Percentiles rank a stretch among this genome's conserved stretches.
These are phyloP conservation scores for Plasmodium coatneyi DNA, from an alignment of 169 alveolate species.

Conservation along the genomic window DNA sequence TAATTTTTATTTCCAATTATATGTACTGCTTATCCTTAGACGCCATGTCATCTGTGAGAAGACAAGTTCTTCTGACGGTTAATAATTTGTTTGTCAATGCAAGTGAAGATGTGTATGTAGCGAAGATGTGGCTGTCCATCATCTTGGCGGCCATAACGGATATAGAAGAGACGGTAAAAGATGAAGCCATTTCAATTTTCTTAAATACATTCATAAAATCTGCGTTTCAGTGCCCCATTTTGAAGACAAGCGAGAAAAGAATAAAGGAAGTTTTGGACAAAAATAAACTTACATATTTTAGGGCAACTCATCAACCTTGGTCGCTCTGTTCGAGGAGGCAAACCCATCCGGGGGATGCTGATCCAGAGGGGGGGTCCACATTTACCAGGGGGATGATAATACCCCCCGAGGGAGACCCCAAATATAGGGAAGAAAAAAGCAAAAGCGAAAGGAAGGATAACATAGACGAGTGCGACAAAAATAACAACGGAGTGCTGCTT, in stretches of 20 bases:
- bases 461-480: slow-evolving; percentile 29
- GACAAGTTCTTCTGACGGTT: slow-evolving; percentile 61
- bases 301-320: background rate
- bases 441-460: slow-evolving; percentile 3
- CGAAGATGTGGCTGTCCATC: slow-evolving; percentile 54
- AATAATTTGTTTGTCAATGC: slow-evolving; percentile 40
- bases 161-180: slow-evolving; percentile 58
- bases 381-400: background rate
- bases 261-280: slow-evolving; percentile 30
- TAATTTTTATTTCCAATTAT: slow-evolving; percentile 48
- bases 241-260: slow-evolving; percentile 36
- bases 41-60: slow-evolving; percentile 52
- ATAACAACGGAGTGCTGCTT: slow-evolving; percentile 41
- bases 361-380: background rate
- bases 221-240: slow-evolving; percentile 29
- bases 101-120: slow-evolving; percentile 9
- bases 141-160: slow-evolving; percentile 49
- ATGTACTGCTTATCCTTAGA: slow-evolving; percentile 41
- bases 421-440: background rate
- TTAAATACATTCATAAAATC: slow-evolving; percentile 50
- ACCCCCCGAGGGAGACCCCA: background rate
- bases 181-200: slow-evolving; percentile 48
- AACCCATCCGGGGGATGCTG: background rate
- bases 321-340: background rate
- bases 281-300: slow-evolving; percentile 32